Base-by-base conservation (phyloP, 208 protist genomes). In the Zelonia costaricensis region DNA sequence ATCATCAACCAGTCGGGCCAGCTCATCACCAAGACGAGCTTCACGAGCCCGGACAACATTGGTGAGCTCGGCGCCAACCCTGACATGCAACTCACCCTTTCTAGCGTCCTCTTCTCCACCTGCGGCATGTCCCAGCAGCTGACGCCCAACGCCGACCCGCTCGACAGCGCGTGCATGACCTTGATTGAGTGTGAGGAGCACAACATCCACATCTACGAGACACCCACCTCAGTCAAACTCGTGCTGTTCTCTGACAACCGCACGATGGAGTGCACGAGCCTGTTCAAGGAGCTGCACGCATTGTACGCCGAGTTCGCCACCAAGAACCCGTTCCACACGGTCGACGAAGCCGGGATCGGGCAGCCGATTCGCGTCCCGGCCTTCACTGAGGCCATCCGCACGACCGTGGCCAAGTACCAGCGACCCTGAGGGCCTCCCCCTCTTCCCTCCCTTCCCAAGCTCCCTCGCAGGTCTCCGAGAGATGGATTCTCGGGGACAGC, bases 131-230 rank as follows among this genome's bases (percentile, higher is more conserved):
- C 83, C 10, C 84, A 92, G 75, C 78, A 94, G 52, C 55, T 94
- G 40, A 94, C 85, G 35, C 88, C 88, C 0, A 91, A 91, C 65
- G 78, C 75, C 1, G 87, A 87, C 56, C 83, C 88, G 28, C 56
- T 89, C n/a, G 85, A 94, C 43, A 87, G 84, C 66, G 81, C 74
- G 10, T 83, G 83, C 45, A 94, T 94, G 85, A 79, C 61, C 31
- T 58, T 94, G n/a, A 67, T 94, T 40, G 88, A 94, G 56, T 88
- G 76, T 44, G 74, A 82, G 7, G 85, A 92, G 67, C 88, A 94
- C 74, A 87, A 92, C 74, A 82, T 94, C 57, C 88, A 94, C 68
- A 75, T 94, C 38, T 92, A 88, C 57, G 88, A 92, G 43, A 92
- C 88, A 1, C 80, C 88, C 15, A 89, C 88, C 15, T 44, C 74